Evolutionary conservation across 768 basidiomycete species (phyloP), one percentile per base, ranked within the genome.

Genomic region (Pilatotrama ljubarskyi): DNA sequence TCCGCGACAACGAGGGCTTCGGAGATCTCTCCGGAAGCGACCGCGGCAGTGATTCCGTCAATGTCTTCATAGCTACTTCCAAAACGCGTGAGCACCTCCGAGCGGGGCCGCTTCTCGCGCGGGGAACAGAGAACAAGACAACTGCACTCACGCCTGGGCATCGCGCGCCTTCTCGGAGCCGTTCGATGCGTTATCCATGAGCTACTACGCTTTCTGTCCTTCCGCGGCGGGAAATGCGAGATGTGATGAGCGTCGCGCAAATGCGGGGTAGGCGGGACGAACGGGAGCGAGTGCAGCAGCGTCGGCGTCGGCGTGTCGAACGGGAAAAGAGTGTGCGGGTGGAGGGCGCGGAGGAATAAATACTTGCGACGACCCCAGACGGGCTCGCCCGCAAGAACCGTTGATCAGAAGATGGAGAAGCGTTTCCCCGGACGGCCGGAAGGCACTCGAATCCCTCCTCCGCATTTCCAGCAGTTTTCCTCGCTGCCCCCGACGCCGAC

Each of bases 1-100:
- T 87, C 86, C 17, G 82, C 82, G 10, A 85, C 80, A 7, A 84
- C 82, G 0, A 80, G 76, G 54, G 83, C 68, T 63, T 87, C 85
- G 84, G 46, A 86, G 22, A 51, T 36, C 50, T 51, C 84, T 22
- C 81, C 84, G 37, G 59, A 48, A 25, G 62, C 66, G 15, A 48
- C 61, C 83, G 63, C 85, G 37, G 51, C 51, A 24, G 37, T 41
- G 32, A 51, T 51, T 11, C 44, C 52, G 20, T 40, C 47, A n/a
- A 55, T 29, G 22, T 55, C 53, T 37, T 55, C 59, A 26, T 54
- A 51, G 20, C 50, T 59, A 42, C 14, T 20, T 20, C 14, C 15
- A 13, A 43, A n/a, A 3, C 20, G 13, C 37, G 38, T 25, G 8
- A 41, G 13, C 26, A 10, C 24, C 26, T 43, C n/a, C 18, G 25